A percentile compares a stretch with the other conserved stretches of the same genome.
phyloP scores from a whole-genome alignment of 2,329 filamentous ascomycete species.

The Colletotrichum sp. region DNA sequence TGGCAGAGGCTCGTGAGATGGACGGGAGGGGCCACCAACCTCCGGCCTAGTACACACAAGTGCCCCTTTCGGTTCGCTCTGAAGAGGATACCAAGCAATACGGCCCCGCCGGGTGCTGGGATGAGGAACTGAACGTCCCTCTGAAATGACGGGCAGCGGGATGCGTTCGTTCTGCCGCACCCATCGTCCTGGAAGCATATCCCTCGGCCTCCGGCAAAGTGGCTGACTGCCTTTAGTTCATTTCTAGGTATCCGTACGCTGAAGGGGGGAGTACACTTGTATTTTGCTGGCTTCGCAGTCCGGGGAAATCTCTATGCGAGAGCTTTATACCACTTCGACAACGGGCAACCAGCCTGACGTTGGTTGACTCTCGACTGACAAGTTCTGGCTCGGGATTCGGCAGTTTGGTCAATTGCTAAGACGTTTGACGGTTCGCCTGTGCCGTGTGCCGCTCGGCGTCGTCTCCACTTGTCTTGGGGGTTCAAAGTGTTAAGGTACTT shows the following conservation, averaged over 20 bases:
- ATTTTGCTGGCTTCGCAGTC: not conserved
- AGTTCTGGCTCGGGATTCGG: not conserved
- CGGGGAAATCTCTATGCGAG: not conserved
- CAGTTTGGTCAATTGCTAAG: not conserved
- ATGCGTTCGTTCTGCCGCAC: not conserved
- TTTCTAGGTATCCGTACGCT: too few relatives aligned
- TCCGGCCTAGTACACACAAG: not conserved
- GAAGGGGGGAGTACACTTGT: not conserved
- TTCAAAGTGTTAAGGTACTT: not conserved
- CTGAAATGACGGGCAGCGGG: not conserved
- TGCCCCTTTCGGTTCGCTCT: not conserved
- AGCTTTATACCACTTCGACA: not conserved
- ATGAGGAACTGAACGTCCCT: not conserved
- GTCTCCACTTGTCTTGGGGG: not conserved
- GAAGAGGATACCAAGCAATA: not conserved
- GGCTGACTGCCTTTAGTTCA: not conserved
- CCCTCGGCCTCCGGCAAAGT: not conserved
- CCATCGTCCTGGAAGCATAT: not conserved
- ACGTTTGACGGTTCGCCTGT: not conserved
- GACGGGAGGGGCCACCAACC: not conserved
- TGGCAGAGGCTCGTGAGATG: not conserved
- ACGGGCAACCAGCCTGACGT: not conserved
- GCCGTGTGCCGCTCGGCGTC: not conserved
- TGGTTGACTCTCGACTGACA: not conserved
- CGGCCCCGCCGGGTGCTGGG: not conserved